Conservation (phyloP, 2,329 filamentous ascomycete genomes). For the Zymoseptoria brevis region DNA sequence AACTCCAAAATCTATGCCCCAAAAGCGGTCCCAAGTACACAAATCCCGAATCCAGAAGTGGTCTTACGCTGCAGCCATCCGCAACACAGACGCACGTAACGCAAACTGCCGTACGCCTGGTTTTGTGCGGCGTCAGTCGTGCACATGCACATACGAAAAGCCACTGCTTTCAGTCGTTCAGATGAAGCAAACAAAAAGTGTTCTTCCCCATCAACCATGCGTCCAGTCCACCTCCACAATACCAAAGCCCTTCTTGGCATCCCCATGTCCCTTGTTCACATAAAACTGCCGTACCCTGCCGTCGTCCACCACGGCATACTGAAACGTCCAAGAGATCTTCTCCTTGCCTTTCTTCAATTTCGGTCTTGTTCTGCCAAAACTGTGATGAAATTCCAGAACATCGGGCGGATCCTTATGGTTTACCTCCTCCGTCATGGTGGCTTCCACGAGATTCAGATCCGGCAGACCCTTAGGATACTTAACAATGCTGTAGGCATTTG, state of each 20-base stretch:
- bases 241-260: slow-evolving; percentile 7
- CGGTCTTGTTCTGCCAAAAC: slow-evolving; percentile 20
- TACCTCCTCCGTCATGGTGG: slow-evolving; percentile 22
- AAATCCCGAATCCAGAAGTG: background rate
- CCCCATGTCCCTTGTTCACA: slow-evolving; percentile 10
- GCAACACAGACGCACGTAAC: background rate
- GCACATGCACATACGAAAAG: background rate
- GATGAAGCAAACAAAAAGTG: background rate
- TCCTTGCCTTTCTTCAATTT: slow-evolving; percentile 17
- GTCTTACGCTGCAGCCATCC: background rate
- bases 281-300: slow-evolving; percentile 25
- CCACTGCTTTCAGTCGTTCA: background rate
- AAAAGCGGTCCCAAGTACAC: background rate
- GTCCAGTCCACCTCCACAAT: slow-evolving; percentile 25
- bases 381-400: slow-evolving; percentile 19
- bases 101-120: background rate
- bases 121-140: background rate
- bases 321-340: slow-evolving; percentile 22
- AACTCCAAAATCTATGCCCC: background rate
- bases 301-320: slow-evolving; percentile 14
- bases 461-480: slow-evolving; percentile 21
- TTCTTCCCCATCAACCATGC: slow-evolving; percentile 4
- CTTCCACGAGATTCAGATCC: slow-evolving; percentile 21
- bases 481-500: slow-evolving; percentile 22
- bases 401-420: slow-evolving; percentile 10